Percentiles rank a stretch among this genome's conserved stretches.
Conservation (phyloP, 345 rosid genomes). For the Garcia nutans region DNA sequence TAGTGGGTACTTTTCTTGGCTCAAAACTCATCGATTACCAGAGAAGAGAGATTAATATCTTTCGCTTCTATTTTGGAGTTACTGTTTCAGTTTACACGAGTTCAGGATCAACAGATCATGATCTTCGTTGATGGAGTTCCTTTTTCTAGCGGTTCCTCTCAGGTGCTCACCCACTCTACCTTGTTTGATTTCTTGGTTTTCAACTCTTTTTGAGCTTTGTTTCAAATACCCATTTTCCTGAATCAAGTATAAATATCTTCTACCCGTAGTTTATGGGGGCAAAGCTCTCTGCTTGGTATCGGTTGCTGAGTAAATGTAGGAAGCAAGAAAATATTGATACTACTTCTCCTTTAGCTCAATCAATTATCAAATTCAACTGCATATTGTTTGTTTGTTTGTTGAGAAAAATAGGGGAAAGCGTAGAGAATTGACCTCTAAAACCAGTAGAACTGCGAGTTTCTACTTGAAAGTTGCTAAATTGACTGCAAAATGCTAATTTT, state of each 20-base stretch:
- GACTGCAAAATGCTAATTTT: background rate
- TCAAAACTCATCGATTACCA: background rate
- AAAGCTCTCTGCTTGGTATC: background rate
- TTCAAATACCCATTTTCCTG: background rate
- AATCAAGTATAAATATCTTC: background rate
- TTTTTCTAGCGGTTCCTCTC: constrained; percentile 12
- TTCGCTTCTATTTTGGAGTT: background rate
- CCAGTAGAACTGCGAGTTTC: background rate
- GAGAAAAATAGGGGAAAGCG: background rate
- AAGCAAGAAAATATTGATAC: background rate
- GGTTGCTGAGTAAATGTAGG: background rate
- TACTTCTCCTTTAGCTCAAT: too few relatives aligned
- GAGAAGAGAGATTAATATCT: background rate
- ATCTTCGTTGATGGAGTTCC: constrained; percentile 23
- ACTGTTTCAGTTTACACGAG: background rate
- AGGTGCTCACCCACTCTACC: background rate
- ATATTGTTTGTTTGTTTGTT: background rate
- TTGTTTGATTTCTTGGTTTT: background rate
- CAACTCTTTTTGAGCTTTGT: background rate
- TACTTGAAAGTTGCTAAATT: background rate
- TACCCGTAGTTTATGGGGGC: background rate
- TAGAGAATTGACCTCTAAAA: background rate
- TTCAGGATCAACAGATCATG: constrained; percentile 1
- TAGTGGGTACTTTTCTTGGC: background rate
- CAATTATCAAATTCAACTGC: background rate